A percentile compares a stretch with the other conserved stretches of the same genome.
Evolutionary conservation across 1,139 yeast genomes (phyloP).

Genomic region (Taphrina pruni): DNA sequence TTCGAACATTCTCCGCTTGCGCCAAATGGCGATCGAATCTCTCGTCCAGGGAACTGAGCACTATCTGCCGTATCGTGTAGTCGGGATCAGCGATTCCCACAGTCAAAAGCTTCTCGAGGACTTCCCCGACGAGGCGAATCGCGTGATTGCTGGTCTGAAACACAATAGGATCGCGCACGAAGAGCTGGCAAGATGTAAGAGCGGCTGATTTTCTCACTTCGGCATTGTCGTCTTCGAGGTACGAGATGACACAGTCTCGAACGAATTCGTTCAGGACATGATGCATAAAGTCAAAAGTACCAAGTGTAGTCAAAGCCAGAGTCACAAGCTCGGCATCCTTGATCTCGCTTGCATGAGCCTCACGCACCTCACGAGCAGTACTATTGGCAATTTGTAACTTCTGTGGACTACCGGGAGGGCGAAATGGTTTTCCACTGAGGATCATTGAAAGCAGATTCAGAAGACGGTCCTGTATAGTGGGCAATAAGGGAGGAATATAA

Average conservation of each 20-base stretch:
- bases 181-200: conserved; percentile 79
- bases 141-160: conserved; percentile 85
- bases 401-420: conserved; percentile 87
- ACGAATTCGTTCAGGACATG: conserved; percentile 86
- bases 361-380: conserved; percentile 77
- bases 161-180: conserved; percentile 80
- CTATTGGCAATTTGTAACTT: conserved; percentile 63
- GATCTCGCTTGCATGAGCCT: conserved; percentile 60
- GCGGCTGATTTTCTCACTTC: conserved; percentile 86
- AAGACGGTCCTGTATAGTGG: conserved; percentile 71
- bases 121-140: conserved; percentile 81
- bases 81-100: conserved; percentile 92
- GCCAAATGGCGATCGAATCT: conserved; percentile 89
- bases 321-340: conserved; percentile 63
- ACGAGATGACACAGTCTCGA: conserved; percentile 76
- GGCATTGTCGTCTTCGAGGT: conserved; percentile 78
- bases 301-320: conserved; percentile 74
- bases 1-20: conserved; percentile 86
- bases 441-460: conserved; percentile 75
- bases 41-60: conserved; percentile 72
- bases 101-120: conserved; percentile 76
- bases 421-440: conserved; percentile 80
- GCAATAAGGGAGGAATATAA: conserved; percentile 80
- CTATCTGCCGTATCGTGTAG: conserved; percentile 78
- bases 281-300: conserved; percentile 69